Evolutionary conservation across 768 basidiomycete species (phyloP), one percentile per base, ranked within the genome.

Genomic region (Tulasnella sp.): DNA sequence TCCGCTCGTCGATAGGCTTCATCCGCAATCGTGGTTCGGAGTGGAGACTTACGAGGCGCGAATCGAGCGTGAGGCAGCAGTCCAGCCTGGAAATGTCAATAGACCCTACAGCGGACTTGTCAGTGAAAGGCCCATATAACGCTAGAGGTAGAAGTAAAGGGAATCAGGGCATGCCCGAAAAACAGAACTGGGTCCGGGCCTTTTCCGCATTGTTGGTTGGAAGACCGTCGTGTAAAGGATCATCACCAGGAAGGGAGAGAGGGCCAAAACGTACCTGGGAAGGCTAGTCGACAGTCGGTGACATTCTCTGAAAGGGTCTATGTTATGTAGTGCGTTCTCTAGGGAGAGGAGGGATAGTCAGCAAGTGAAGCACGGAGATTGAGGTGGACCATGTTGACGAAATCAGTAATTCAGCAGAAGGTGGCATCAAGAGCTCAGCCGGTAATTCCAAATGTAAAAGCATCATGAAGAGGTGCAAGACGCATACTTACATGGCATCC

Each of bases 141-240:
- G 23, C 7, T 29, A 2, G 23, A 13, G 23, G 11, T 61, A 26
- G n/a, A 3, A 1, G 26, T 26, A 23, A 23, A 61, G 23, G 57
- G 29, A n/a, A 40, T 61, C 57, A 61, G 57, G 57, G 20, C 29
- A 61, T 29, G 57, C 57, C 57, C 57, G 57, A n/a, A 7, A 61
- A 61, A 61, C 57, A 61, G 57, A 61, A 61, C 57, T 61, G 57
- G 57, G 57, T 61, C 57, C n/a, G 57, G 57, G 57, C 57, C 57
- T 61, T 61, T 61, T 61, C 57, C 57, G 57, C 57, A 61, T 61
- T 61, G 23, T n/a, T 26, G 57, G 57, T 61, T 61, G 57, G 57
- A 61, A 61, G 57, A 61, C 57, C 57, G 57, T 61, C 57, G 57
- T 61, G 57, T 61, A 61, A 61, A 61, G 26, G 5, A 61, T 61